These are phyloP conservation scores for Ananas comosus DNA, from an alignment of 176 grass and related monocot genomes.

Conservation along the genomic window DNA sequence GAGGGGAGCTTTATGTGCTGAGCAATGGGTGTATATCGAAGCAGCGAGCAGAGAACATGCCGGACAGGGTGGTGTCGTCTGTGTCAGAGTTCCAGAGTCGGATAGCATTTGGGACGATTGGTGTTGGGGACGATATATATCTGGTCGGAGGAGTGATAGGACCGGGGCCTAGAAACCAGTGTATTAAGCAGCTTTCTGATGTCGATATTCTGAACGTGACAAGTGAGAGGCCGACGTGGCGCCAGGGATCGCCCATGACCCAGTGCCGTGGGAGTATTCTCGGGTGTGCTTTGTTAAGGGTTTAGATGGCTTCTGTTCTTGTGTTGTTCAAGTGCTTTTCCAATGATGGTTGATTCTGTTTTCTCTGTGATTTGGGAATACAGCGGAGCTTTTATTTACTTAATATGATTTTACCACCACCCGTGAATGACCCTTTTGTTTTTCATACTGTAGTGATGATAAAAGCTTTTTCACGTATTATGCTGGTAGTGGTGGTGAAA, in stretches of 20 bases:
- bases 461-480: background rate
- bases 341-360: too few species aligned
- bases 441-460: background rate
- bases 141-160: constrained; percentile 87
- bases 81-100: constrained; percentile 88
- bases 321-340: too few species aligned
- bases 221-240: constrained; percentile 77
- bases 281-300: constrained; percentile 75
- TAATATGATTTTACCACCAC: background rate
- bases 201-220: constrained; percentile 79
- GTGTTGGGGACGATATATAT: constrained; percentile 66
- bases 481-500: too few species aligned
- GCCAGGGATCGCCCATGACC: constrained; percentile 68
- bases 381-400: background rate
- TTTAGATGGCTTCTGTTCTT: constrained; percentile 26
- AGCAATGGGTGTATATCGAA: constrained; percentile 88
- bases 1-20: constrained; percentile 75
- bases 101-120: constrained; percentile 87
- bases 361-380: background rate
- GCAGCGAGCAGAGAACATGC: constrained; percentile 53
- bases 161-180: constrained; percentile 87
- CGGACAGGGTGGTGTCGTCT: constrained; percentile 77
- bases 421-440: background rate
- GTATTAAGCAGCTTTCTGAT: constrained; percentile 77
- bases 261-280: constrained; percentile 70